A percentile compares a stretch with the other conserved stretches of the same genome.
Conservation (phyloP, 1,284 basidiomycete species). For the Nidula niveotomentosa region DNA sequence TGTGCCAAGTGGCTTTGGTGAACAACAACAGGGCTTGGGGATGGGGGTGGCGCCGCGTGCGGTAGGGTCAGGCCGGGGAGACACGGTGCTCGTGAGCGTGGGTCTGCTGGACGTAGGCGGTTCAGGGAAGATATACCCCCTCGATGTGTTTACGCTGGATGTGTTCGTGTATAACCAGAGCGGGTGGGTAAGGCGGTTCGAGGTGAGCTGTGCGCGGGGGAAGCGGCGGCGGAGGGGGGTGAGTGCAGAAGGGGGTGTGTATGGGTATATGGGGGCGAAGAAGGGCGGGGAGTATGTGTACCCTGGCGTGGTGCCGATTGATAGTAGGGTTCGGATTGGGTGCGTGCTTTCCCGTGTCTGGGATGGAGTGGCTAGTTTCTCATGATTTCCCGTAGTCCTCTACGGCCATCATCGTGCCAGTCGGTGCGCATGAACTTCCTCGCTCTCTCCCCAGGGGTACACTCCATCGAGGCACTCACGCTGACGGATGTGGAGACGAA, state of each 20-base stretch:
- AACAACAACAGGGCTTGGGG: conserved; percentile 17
- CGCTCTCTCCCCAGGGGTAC: conserved; percentile 78
- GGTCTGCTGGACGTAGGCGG: conserved; percentile 10
- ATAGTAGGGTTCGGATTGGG: conserved; percentile 83
- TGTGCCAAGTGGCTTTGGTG: conserved; percentile 36
- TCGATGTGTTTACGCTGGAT: conserved; percentile 80
- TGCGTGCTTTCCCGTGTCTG: conserved; percentile 38
- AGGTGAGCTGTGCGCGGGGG: conserved; percentile 66
- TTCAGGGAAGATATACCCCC: conserved; percentile 58
- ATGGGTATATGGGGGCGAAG: conserved; percentile 21
- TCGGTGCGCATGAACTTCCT: conserved; percentile 87
- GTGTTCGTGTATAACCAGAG: conserved; percentile 89
- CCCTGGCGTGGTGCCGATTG: conserved; percentile 74
- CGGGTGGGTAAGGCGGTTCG: conserved; percentile 75
- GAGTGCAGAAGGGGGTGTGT: conserved; percentile 31
- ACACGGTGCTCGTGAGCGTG: conserved; percentile 7
- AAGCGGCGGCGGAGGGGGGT: conserved; percentile 43
- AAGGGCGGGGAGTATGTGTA: conserved; percentile 35
- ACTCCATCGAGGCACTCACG: conserved; percentile 71
- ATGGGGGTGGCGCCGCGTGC: conserved; percentile 24
- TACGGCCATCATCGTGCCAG: conserved; percentile 80
- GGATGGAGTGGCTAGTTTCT: not conserved
- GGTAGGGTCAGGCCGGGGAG: conserved; percentile 9
- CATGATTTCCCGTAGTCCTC: conserved; percentile 51
- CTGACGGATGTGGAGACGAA: conserved; percentile 76